Conservation (phyloP, 768 basidiomycete genomes). For the Mycena filopes region DNA sequence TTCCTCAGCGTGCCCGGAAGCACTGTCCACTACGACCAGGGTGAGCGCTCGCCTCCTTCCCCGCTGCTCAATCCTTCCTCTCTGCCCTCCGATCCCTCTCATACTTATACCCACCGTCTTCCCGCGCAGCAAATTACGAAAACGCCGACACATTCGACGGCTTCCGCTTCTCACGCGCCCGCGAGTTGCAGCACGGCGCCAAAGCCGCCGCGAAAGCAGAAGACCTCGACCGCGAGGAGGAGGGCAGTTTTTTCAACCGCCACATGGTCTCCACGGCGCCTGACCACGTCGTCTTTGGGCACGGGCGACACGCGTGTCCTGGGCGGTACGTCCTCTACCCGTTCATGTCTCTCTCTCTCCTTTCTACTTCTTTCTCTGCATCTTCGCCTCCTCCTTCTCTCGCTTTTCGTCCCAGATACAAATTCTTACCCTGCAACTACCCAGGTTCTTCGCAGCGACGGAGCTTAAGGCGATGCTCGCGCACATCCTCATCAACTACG, state of each 20-base stretch:
- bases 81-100: neutral
- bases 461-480: no score
- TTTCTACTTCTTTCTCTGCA: no score
- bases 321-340: neutral
- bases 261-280: constrained; percentile 4
- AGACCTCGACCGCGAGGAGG: neutral
- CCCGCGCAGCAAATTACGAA: constrained; percentile 8
- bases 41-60: constrained; percentile 18
- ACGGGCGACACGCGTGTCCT: constrained; percentile 18
- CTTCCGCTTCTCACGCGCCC: constrained; percentile 24
- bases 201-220: neutral
- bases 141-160: constrained; percentile 23
- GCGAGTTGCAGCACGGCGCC: neutral
- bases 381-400: no score
- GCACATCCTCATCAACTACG: no score
- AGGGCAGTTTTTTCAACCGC: neutral
- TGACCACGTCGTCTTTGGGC: neutral
- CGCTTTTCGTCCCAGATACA: no score
- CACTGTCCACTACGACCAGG: constrained; percentile 45
- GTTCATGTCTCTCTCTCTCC: no score
- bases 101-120: no score
- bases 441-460: no score
- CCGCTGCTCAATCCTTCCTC: neutral
- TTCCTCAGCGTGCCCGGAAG: constrained; percentile 34
- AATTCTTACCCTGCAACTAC: no score